These are phyloP conservation scores for Paraurostyla sp. DNA, from an alignment of 73 alveolate species.

Conservation along the genomic window DNA sequence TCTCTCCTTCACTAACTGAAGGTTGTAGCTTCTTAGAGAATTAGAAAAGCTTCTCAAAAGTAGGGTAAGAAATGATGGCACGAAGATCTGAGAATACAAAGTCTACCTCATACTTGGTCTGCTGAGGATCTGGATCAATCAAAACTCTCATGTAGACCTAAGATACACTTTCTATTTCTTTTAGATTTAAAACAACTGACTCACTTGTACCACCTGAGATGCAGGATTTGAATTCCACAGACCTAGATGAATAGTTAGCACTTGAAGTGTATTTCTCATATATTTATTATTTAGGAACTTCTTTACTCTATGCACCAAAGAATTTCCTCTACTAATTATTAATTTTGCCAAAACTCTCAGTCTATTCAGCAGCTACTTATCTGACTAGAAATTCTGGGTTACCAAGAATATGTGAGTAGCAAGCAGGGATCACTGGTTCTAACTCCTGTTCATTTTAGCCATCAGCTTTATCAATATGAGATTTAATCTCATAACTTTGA, in stretches of 20 bases:
- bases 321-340: too few species aligned
- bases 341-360: neutral
- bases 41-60: conserved; percentile 44
- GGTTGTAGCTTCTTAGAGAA: conserved; percentile 16
- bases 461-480: too few species aligned
- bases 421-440: conserved; percentile 48
- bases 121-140: neutral
- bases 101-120: conserved; percentile 34
- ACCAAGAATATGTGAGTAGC: conserved; percentile 17
- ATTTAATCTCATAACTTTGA: neutral
- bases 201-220: neutral
- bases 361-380: neutral
- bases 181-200: neutral
- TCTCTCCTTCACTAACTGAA: neutral
- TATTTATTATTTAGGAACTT: neutral
- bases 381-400: conserved; percentile 44
- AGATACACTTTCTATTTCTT: conserved; percentile 14
- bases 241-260: neutral
- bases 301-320: too few species aligned
- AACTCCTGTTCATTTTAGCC: neutral
- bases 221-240: conserved; percentile 4
- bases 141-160: conserved; percentile 1
- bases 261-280: neutral
- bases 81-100: conserved; percentile 43
- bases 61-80: conserved; percentile 31